Percentiles rank a stretch among this genome's conserved stretches.
Conservation (phyloP, 768 basidiomycete species). For the Dioszegia aurantiaca region DNA sequence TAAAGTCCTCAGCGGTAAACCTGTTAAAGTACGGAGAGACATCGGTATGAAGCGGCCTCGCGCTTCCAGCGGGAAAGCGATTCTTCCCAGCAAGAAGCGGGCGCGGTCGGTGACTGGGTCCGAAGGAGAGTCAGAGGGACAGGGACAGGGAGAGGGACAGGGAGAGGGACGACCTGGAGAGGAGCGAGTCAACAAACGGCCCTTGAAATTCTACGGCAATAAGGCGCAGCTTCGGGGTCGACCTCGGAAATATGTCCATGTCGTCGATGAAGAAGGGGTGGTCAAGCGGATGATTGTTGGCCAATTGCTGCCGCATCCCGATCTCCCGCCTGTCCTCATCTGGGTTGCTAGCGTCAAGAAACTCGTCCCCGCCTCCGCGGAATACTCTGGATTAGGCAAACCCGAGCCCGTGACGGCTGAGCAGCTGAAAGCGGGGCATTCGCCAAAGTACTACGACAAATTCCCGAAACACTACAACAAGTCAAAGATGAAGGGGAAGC, state of each 20-base stretch:
- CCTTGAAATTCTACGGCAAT: slow-evolving; percentile 14
- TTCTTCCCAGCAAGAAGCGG: background rate
- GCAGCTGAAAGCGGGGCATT: slow-evolving; percentile 26
- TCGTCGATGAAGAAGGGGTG: slow-evolving; percentile 47
- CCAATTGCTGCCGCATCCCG: slow-evolving; percentile 30
- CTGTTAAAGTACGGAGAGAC: background rate
- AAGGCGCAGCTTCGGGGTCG: slow-evolving; percentile 37
- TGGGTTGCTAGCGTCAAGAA: slow-evolving; percentile 29
- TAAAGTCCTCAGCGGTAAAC: background rate
- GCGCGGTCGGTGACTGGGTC: background rate
- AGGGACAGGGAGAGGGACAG: background rate
- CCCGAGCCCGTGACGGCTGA: slow-evolving; percentile 25
- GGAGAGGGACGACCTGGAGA: background rate
- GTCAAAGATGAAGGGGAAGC: slow-evolving; percentile 14
- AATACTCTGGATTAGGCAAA: slow-evolving; percentile 35
- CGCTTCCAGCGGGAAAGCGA: background rate
- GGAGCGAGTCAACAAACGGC: background rate
- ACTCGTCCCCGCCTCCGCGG: slow-evolving; percentile 34
- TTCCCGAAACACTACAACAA: slow-evolving; percentile 20
- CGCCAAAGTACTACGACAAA: slow-evolving; percentile 25
- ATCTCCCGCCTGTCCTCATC: slow-evolving; percentile 36
- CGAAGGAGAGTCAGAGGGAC: background rate
- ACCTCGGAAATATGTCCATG: slow-evolving; percentile 48
- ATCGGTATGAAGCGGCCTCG: background rate
- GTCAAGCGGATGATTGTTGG: slow-evolving; percentile 40